Evolutionary conservation across 2,329 filamentous ascomycete genomes (phyloP), one percentile per base, ranked within the genome.

Genomic region (Phyllosticta citribraziliensis): DNA sequence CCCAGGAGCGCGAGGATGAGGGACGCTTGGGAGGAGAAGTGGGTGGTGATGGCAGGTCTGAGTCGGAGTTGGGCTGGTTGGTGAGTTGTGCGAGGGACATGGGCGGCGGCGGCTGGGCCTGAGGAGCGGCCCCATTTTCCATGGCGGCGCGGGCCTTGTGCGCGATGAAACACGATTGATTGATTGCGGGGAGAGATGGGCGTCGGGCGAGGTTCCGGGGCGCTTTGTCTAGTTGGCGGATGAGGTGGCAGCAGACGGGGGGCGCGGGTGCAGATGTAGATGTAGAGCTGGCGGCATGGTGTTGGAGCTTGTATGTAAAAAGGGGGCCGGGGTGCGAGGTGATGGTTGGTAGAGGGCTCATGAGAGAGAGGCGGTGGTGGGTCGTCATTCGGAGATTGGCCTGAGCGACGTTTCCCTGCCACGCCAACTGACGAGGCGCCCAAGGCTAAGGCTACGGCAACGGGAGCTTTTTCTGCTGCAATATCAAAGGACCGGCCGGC

Each of bases 1-100:
- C 69, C 66, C 66, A 70, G 35, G 61, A 62, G 61, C 61, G 61
- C 47, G 61, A 62, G n/a, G 55, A 62, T 6, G 60, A 58, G 19
- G 55, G 60, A 19, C 60, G 60, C 50, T 24, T 19, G 2, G 59
- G 59, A 11, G 59, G 59, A 8, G 58, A 51, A 24, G 19, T 35
- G 24, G 58, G 20, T 11, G 22, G 20, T 2, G 22, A 24, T 2
- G 35, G 58, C 14, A 54, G 33, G 47, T 52, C 24, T 19, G 47
- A 51, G 20, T 52, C 52, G 51, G 51, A 10, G 27, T 30, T 22
- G 11, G 20, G 52, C 52, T n/a, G 56, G n/a, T 20, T 25, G 3
- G 56, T 11, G 19, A 52, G 22, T 22, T 58, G 56, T 27, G 30
- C 12, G 52, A 24, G 24, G 33, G 58, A 22, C 52, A 54, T 33